A percentile compares a stretch with the other conserved stretches of the same genome.
phyloP scores from a whole-genome alignment of 768 basidiomycete genomes.

The Boletus sensibilis region DNA sequence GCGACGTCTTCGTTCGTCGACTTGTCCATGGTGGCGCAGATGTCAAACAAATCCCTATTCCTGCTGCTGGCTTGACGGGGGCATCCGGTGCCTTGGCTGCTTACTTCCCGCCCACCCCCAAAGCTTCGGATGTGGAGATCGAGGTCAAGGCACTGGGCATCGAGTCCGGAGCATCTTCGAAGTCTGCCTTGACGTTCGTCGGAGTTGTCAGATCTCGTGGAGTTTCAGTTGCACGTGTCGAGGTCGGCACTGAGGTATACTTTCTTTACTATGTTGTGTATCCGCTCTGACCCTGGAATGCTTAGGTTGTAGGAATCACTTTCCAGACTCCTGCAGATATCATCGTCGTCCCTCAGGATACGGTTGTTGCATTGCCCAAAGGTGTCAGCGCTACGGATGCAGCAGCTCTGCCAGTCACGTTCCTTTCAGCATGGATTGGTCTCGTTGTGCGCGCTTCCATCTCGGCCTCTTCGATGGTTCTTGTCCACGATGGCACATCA shows the following conservation, averaged over 20 bases:
- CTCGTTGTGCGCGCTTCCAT: slow-evolving; percentile 20
- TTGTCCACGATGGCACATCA: slow-evolving; percentile 29
- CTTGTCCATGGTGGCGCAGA: slow-evolving; percentile 28
- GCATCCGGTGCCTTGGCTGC: slow-evolving; percentile 16
- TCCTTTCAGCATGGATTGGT: slow-evolving; percentile 31
- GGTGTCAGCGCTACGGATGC: slow-evolving; percentile 18
- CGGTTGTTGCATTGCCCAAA: slow-evolving; percentile 14
- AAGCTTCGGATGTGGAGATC: slow-evolving; percentile 20
- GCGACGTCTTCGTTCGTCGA: slow-evolving; percentile 29
- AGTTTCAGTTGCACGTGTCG: not conserved
- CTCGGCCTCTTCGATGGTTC: slow-evolving; percentile 21
- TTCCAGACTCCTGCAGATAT: slow-evolving; percentile 16
- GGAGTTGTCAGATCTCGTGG: slow-evolving; percentile 22
- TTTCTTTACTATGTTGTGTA: not conserved
- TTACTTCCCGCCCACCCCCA: slow-evolving; percentile 19
- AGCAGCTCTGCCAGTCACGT: slow-evolving; percentile 19
- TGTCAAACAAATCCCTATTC: slow-evolving; percentile 14
- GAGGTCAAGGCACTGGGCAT: slow-evolving; percentile 16
- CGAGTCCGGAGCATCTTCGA: not conserved
- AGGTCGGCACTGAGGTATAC: slow-evolving; percentile 10
- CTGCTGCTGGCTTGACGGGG: slow-evolving; percentile 14
- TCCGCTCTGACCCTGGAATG: not conserved
- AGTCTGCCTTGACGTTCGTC: slow-evolving; percentile 18
- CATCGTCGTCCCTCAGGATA: slow-evolving; percentile 14
- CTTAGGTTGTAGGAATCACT: slow-evolving; percentile 21